Percentiles rank a stretch among this genome's conserved stretches.
Conservation (phyloP, 2,329 filamentous ascomycete species). For the Stagonosporopsis chrysanthemi region DNA sequence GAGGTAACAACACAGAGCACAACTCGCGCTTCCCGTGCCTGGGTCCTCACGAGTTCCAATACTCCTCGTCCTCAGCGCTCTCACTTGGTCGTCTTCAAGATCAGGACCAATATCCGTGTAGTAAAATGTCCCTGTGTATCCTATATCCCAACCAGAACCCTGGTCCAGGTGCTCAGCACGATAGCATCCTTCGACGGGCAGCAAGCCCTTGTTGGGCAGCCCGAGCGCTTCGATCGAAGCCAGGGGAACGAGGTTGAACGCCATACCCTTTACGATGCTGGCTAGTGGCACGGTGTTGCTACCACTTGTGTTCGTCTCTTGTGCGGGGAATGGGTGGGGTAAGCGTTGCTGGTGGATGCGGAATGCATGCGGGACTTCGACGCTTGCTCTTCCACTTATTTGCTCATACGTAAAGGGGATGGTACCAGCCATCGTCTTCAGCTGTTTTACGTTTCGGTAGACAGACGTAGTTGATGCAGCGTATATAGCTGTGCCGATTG, state of each 20-base stretch:
- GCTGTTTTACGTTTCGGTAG: slow-evolving; percentile 15
- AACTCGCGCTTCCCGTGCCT: slow-evolving; percentile 58
- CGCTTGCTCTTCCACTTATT: slow-evolving; percentile 53
- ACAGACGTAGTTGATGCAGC: slow-evolving; percentile 41
- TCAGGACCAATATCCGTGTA: slow-evolving; percentile 64
- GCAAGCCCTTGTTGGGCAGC: slow-evolving; percentile 23
- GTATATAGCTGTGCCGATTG: slow-evolving; percentile 61
- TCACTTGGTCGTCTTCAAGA: slow-evolving; percentile 19
- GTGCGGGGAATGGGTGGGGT: slow-evolving; percentile 40
- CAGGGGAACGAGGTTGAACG: slow-evolving; percentile 69
- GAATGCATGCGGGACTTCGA: slow-evolving; percentile 70
- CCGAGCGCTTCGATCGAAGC: slow-evolving; percentile 60
- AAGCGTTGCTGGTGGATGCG: slow-evolving; percentile 61
- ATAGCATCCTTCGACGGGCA: slow-evolving; percentile 50
- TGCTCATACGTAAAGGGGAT: slow-evolving; percentile 18
- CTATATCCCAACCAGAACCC: slow-evolving; percentile 57
- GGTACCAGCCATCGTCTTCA: not conserved
- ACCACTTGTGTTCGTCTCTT: slow-evolving; percentile 19
- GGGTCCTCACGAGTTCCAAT: slow-evolving; percentile 58
- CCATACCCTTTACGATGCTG: slow-evolving; percentile 72
- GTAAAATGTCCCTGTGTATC: slow-evolving; percentile 55
- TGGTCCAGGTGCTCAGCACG: slow-evolving; percentile 39
- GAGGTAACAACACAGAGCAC: slow-evolving; percentile 52
- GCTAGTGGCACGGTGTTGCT: slow-evolving; percentile 39
- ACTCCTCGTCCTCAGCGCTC: slow-evolving; percentile 65